Evolutionary conservation across 441 rosid genomes (phyloP), one percentile per base, ranked within the genome.

Genomic region (Flueggea neowawraea): DNA sequence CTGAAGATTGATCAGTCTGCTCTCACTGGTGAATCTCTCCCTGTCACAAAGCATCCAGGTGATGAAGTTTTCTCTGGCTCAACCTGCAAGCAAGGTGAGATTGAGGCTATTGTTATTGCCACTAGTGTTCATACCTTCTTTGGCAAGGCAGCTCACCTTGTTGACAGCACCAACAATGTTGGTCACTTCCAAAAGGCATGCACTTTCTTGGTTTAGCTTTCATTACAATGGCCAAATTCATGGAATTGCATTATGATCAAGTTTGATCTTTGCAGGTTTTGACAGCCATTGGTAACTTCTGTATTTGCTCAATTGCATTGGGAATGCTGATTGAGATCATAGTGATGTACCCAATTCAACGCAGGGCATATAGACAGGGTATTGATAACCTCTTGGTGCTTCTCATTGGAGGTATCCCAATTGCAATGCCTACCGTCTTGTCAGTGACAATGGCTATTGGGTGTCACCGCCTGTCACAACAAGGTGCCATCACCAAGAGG

Each of bases 391-490:
- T 94, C 49, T 81, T 90, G 73, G 98, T 93, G 60, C 97, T 93
- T 57, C 85, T 93, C 61, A 93, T 93, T 5, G 98, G 98, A 50
- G 98, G 98, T 52, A 94, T 94, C 69, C 98, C 98, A 14, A 94
- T 94, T 12, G 98, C 98, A 22, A 94, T 94, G 98, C 97, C 98
- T 6, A 92, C 97, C 4, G 94, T 92, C n/a, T 73, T 88, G 72
- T 93, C 97, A 0, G 98, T 93, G 48, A 93, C 97, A 63, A 94
- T 94, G 97, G 97, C 99, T 49, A 89, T 91, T 68, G 99, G 99
- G 5, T 91, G 95, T 43, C 97, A 94, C 54, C 85, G 96, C 39
- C 80, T 94, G 31, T 83, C 96, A 0, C 70, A 89, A 67, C 97
- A 94, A 80, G 99, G 99, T 55, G 99, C 99, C 68, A 94, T 94